phyloP scores from a whole-genome alignment of 495 filamentous ascomycete species.

The Penicillium steckii region DNA sequence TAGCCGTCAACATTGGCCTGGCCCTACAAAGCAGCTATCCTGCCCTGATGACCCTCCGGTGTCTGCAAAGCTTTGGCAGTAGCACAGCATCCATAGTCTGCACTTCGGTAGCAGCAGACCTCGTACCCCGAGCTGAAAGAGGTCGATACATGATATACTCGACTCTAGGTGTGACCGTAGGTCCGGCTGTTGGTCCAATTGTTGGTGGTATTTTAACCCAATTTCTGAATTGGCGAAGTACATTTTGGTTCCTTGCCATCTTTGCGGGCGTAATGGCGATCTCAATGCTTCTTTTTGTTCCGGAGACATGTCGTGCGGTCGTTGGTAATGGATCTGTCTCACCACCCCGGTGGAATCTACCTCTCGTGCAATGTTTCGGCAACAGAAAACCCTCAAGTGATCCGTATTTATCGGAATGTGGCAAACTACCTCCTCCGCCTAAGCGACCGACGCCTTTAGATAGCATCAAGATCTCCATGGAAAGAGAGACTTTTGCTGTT shows the following conservation, averaged over 20 bases:
- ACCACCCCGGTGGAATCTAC: neutral
- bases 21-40: conserved; percentile 42
- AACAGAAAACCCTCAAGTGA: neutral
- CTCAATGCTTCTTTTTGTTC: conserved; percentile 52
- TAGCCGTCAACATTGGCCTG: conserved; percentile 47
- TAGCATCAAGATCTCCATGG: neutral
- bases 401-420: neutral
- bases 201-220: conserved; percentile 39
- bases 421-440: neutral
- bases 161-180: conserved; percentile 26
- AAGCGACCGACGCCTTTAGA: neutral
- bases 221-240: conserved; percentile 36
- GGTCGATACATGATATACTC: conserved; percentile 56
- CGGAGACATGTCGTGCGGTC: conserved; percentile 68
- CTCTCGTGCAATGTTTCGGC: neutral
- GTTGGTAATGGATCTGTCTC: conserved; percentile 63
- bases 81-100: conserved; percentile 23
- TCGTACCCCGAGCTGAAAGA: conserved; percentile 56
- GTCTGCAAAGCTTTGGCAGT: conserved; percentile 47
- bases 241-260: conserved; percentile 48
- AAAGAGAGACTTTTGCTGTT: neutral
- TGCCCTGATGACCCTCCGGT: conserved; percentile 48
- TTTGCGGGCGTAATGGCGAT: conserved; percentile 26
- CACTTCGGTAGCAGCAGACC: conserved; percentile 38
- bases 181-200: conserved; percentile 36